phyloP scores from a whole-genome alignment of 768 basidiomycete species.

The Crucibulum laeve region DNA sequence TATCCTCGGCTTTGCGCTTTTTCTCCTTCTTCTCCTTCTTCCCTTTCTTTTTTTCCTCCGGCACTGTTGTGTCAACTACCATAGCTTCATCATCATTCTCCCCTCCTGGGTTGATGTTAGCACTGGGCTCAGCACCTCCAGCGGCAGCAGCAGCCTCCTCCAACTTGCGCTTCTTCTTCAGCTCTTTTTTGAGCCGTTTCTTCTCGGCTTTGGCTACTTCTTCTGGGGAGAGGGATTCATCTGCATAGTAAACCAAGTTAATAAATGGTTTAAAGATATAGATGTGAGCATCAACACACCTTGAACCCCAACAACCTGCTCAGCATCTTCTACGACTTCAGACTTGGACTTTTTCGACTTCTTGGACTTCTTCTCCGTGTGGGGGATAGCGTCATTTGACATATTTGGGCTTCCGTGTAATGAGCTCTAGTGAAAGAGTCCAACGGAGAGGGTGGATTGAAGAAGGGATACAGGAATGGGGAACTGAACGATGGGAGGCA shows the following conservation, averaged over 20 bases:
- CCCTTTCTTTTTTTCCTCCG: conserved; percentile 11
- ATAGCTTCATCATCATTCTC: not conserved
- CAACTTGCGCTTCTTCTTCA: conserved; percentile 19
- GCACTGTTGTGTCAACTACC: too few species aligned
- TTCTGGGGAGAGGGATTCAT: conserved; percentile 1
- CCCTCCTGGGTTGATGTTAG: not conserved
- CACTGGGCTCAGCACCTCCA: conserved; percentile 12
- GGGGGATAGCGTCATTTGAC: not conserved
- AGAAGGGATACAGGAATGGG: too few species aligned
- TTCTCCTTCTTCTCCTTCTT: conserved; percentile 33
- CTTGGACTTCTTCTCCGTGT: conserved; percentile 10
- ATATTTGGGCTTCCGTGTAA: too few species aligned
- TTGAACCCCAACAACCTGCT: conserved; percentile 7
- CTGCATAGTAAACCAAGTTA: not conserved
- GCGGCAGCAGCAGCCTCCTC: conserved; percentile 8
- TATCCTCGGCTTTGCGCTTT: conserved; percentile 30
- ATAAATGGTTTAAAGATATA: not conserved
- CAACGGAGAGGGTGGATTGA: too few species aligned
- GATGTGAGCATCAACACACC: conserved; percentile 2
- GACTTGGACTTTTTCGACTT: conserved; percentile 21
- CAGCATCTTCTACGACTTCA: conserved; percentile 13
- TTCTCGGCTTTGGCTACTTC: conserved; percentile 2
- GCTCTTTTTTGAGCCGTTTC: conserved; percentile 20
- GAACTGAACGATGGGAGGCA: too few species aligned
- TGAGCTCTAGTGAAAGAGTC: too few species aligned